Base-by-base conservation (phyloP, 495 filamentous ascomycete species). In the Cercophora samala region DNA sequence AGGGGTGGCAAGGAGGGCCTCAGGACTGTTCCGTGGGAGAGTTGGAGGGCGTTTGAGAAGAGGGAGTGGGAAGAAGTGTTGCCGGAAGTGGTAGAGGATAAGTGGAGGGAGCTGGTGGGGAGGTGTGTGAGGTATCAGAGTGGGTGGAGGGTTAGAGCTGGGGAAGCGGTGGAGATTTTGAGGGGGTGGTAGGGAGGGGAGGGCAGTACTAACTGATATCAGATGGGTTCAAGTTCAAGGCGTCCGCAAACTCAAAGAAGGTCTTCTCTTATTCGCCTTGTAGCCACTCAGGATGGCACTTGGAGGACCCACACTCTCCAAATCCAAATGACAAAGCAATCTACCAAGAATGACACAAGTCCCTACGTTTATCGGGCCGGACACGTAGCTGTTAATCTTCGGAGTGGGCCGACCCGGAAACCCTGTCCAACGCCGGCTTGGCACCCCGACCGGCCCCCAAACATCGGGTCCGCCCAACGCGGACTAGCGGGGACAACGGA, bases 21-120 rank as follows among this genome's bases (percentile, higher is more conserved):
- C 23, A 74, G 73, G 59, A 86, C 83, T 1, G 81, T 81, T 15
- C 84, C 84, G 0, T 87, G 85, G 68, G 79, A 84, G 59, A 84
- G 85, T 75, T 87, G 85, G 69, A 77, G 75, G 29, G 73, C 71
- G 0, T 87, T 85, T 66, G 74, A 78, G 51, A 73, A 74, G 0
- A 64, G 70, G 51, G 61, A 65, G 26, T 81, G 77, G 79, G 74
- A 76, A n/a, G 73, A 75, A 37, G 68, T 83, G 15, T 67, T 83
- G 21, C 74, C 74, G 9, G 74, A 68, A 23, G 66, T 80, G n/a
- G 77, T 72, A 22, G 59, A 66, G 2, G 70, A 68, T 17, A 59
- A 46, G 15, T 82, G 77, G 63, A 70, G 68, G 19, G 68, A 71
- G 21, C 65, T 80, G 37, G 67, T 82, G 52, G 64, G 62, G 19